A percentile compares a stretch with the other conserved stretches of the same genome.
These are phyloP conservation scores for Turnera subulata DNA, from an alignment of 345 rosid genomes.

Conservation along the genomic window DNA sequence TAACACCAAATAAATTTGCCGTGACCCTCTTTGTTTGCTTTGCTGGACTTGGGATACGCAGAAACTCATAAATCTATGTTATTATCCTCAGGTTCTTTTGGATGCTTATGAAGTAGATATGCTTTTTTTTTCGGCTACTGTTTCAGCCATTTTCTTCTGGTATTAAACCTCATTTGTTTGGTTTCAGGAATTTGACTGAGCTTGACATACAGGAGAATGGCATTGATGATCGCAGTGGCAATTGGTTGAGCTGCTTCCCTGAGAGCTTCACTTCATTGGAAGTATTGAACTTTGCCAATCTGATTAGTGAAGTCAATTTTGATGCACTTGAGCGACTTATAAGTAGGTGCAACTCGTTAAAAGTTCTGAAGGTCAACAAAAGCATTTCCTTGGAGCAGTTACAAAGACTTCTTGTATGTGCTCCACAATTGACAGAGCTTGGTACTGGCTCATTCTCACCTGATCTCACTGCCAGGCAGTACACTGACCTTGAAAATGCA, in stretches of 20 bases:
- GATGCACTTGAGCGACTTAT: slow-evolving; percentile 61
- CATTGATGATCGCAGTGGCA: slow-evolving; percentile 49
- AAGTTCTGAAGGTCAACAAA: slow-evolving; percentile 51
- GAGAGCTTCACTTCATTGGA: slow-evolving; percentile 53
- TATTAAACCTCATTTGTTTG: slow-evolving; percentile 7
- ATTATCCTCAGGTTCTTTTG: not conserved
- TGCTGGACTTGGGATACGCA: not conserved
- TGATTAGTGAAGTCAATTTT: slow-evolving; percentile 43
- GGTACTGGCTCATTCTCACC: slow-evolving; percentile 60
- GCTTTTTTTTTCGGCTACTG: no score
- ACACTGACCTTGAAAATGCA: slow-evolving; percentile 36
- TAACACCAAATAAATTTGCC: not conserved
- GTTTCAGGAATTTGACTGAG: slow-evolving; percentile 57
- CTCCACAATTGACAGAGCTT: slow-evolving; percentile 50
- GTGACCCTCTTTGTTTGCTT: not conserved
- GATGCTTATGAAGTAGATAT: not conserved
- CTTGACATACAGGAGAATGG: slow-evolving; percentile 67
- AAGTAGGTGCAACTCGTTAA: slow-evolving; percentile 50
- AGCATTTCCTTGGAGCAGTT: slow-evolving; percentile 43
- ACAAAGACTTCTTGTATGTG: slow-evolving; percentile 44
- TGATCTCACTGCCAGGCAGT: slow-evolving; percentile 34
- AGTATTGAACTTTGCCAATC: slow-evolving; percentile 50
- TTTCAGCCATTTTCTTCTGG: not conserved
- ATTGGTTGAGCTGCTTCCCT: slow-evolving; percentile 66
- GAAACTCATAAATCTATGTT: not conserved